Evolutionary conservation across 1,284 basidiomycete genomes (phyloP).

Genomic region (Phenoliferia sp.): DNA sequence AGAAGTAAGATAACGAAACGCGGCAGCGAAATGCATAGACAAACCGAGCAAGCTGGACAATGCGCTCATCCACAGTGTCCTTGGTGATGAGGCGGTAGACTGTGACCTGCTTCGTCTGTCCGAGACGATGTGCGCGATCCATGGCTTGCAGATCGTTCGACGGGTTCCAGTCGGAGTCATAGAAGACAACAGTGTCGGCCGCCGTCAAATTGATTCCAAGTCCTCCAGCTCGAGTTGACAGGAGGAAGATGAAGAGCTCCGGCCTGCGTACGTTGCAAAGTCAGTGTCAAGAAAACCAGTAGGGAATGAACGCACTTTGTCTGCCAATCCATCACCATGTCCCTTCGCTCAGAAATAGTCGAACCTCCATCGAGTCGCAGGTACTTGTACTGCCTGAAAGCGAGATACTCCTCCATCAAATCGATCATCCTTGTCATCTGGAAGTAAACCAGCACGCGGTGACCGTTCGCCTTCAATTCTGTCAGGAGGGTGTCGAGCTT

Average conservation of each 20-base stretch:
- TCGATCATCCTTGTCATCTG: slow-evolving; percentile 99
- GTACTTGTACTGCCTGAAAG: slow-evolving; percentile 97
- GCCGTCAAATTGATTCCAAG: slow-evolving; percentile 97
- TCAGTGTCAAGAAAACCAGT: slow-evolving; percentile 4
- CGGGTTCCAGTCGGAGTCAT: slow-evolving; percentile 99
- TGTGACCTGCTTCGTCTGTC: slow-evolving; percentile 97
- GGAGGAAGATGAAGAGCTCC: slow-evolving; percentile 91
- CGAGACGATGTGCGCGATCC: slow-evolving; percentile 98
- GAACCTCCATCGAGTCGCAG: slow-evolving; percentile 91
- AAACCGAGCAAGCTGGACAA: slow-evolving; percentile 77
- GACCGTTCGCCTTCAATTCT: slow-evolving; percentile 87
- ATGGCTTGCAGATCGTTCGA: slow-evolving; percentile 96
- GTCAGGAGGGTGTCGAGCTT: slow-evolving; percentile 82
- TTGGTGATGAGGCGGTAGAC: slow-evolving; percentile 95
- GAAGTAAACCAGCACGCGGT: slow-evolving; percentile 96
- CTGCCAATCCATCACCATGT: slow-evolving; percentile 99
- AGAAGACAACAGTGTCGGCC: slow-evolving; percentile 96
- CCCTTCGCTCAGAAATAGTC: slow-evolving; percentile 90
- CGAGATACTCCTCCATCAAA: slow-evolving; percentile 97
- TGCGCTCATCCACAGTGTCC: slow-evolving; percentile 98
- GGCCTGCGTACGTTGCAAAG: slow-evolving; percentile 52
- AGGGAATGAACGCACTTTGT: slow-evolving; percentile 61
- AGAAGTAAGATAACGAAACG: not conserved
- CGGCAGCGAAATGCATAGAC: not conserved
- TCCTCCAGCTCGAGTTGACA: slow-evolving; percentile 95